Evolutionary conservation across 495 filamentous ascomycete genomes (phyloP).

Genomic region (Podospora conica): DNA sequence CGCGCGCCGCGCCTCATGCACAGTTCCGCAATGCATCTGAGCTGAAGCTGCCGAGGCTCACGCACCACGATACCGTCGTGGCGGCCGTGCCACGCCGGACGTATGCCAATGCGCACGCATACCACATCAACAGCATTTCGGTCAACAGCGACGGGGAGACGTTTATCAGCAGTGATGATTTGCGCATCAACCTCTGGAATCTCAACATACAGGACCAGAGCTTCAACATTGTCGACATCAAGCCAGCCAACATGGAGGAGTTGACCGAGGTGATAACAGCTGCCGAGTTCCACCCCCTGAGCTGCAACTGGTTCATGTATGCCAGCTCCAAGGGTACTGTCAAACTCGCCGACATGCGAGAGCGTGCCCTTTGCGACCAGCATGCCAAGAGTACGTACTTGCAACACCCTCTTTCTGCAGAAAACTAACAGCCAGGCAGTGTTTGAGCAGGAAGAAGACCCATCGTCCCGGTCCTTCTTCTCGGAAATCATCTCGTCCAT

Average conservation of each 20-base stretch:
- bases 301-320: constrained; percentile 99
- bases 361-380: constrained; percentile 91
- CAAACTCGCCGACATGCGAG: constrained; percentile 96
- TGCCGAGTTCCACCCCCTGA: constrained; percentile 92
- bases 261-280: constrained; percentile 98
- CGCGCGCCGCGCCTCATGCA: constrained; percentile 57
- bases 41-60: constrained; percentile 88
- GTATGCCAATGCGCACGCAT: constrained; percentile 97
- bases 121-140: constrained; percentile 99
- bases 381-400: constrained; percentile 78
- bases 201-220: constrained; percentile 98
- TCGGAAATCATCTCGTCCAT: constrained; percentile 99
- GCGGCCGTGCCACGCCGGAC: constrained; percentile 92
- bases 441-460: constrained; percentile 98
- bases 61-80: constrained; percentile 97
- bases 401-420: neutral
- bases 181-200: constrained; percentile 98
- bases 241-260: constrained; percentile 99
- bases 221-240: constrained; percentile 99
- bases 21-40: constrained; percentile 75
- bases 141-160: constrained; percentile 99
- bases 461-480: constrained; percentile 97
- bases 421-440: constrained; percentile 47
- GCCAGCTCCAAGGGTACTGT: constrained; percentile 98
- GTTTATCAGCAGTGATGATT: constrained; percentile 96